Base-by-base conservation (phyloP, 805 yeast genomes). In the Danielia oregonensis region DNA sequence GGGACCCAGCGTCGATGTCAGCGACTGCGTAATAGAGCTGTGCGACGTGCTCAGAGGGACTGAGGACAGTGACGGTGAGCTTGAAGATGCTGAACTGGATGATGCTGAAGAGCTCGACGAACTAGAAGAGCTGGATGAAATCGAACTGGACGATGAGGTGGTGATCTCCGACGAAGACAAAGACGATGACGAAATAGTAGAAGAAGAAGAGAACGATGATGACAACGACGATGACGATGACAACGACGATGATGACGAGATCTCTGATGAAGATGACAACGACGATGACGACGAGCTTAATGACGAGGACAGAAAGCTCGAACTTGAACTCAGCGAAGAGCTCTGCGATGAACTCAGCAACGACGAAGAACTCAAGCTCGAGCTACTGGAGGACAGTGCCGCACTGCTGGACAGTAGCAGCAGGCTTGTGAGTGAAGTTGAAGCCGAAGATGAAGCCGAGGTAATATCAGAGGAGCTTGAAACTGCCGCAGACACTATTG, bases 311-410 rank as follows among this genome's bases (percentile, higher is more conserved):
- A 54, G 48, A n/a, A n/a, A n/a, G n/a, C n/a, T n/a, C 9, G 51
- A 43, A 5, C 59, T 54, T 6, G 58, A 57, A 7, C 63, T 51
- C 4, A 51, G 45, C 6, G 15, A 19, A 17, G 29, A 23, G 13
- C 29, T 10, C 21, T 12, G 16, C 8, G 25, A 23, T 13, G 26
- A 13, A 19, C 22, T 19, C 9, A 9, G 9, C 6, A 54, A 38
- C 6, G 55, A 42, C 5, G 59, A 45, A 18, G 55, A 49, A 5
- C 57, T 44, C 3, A 54, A 44, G 8, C 56, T 54, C 16, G 36
- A 24, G 10, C 28, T 27, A 6, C 40, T 10, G 13, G 13, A n/a
- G 2, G 42, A 34, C 13, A 41, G 30, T 9, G 42, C 30, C 6
- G 49, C 32, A 3, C 43, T 34, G 19, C 43, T 24, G 9, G 38